These are phyloP conservation scores for Diplotaxis tenuifolia DNA, from an alignment of 345 rosid genomes.

Conservation along the genomic window DNA sequence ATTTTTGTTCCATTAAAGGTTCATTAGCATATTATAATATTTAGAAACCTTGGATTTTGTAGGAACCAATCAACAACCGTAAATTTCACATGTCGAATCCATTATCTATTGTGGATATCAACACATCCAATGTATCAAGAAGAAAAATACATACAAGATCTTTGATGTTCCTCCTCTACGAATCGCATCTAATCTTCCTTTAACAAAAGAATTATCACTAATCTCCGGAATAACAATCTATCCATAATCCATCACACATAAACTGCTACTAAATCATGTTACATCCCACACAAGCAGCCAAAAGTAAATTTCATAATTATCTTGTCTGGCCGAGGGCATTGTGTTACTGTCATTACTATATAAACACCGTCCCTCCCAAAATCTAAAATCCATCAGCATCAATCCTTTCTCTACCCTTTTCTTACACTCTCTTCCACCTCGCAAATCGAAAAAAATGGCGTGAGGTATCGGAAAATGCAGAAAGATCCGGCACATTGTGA, in stretches of 20 bases:
- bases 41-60: background rate
- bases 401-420: background rate
- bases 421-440: background rate
- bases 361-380: background rate
- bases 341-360: background rate
- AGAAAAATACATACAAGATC: conserved; percentile 36
- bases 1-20: background rate
- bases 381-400: background rate
- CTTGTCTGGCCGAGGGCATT: background rate
- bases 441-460: background rate
- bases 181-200: conserved; percentile 15
- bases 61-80: conserved; percentile 2
- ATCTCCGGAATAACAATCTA: conserved; percentile 5
- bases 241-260: conserved; percentile 1
- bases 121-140: conserved; percentile 34
- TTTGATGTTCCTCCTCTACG: conserved; percentile 13
- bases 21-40: conserved; percentile 4
- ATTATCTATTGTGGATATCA: conserved; percentile 4
- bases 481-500: background rate
- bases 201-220: background rate
- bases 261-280: background rate
- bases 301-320: too few species aligned
- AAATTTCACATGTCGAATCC: conserved; percentile 35
- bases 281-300: background rate
- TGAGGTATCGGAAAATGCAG: background rate